Percentiles rank a stretch among this genome's conserved stretches.
These are phyloP conservation scores for Pythium oligandrum DNA, from an alignment of 352 stramenopile genomes.

Conservation along the genomic window DNA sequence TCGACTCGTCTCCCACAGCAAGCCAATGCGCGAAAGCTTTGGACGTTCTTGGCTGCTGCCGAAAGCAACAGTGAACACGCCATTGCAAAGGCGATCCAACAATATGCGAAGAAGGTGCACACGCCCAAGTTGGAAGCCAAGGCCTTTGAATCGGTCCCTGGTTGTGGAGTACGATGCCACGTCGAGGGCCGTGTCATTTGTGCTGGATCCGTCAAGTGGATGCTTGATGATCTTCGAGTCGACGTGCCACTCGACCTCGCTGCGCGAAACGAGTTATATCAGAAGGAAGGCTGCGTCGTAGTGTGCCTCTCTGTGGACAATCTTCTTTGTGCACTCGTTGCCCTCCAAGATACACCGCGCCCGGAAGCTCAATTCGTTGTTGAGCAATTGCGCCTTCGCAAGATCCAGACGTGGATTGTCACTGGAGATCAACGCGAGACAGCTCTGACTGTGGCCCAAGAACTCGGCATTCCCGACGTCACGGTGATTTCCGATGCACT, in stretches of 20 bases:
- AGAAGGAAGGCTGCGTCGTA: slow-evolving; percentile 48
- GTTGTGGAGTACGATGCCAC: slow-evolving; percentile 48
- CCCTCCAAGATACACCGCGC: slow-evolving; percentile 43
- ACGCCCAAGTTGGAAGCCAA: slow-evolving; percentile 18
- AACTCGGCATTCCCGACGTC: slow-evolving; percentile 46
- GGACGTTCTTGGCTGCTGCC: slow-evolving; percentile 40
- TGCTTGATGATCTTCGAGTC: slow-evolving; percentile 46
- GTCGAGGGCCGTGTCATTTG: slow-evolving; percentile 28
- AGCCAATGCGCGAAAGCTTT: slow-evolving; percentile 23
- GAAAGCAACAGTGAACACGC: slow-evolving; percentile 63
- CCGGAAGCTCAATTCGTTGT: slow-evolving; percentile 49
- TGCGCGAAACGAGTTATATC: slow-evolving; percentile 37
- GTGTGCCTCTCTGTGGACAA: slow-evolving; percentile 55
- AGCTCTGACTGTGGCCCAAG: slow-evolving; percentile 40
- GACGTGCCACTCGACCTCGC: slow-evolving; percentile 35
- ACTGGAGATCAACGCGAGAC: slow-evolving; percentile 70
- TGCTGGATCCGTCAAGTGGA: slow-evolving; percentile 68
- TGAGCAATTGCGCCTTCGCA: slow-evolving; percentile 39
- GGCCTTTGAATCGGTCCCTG: slow-evolving; percentile 46
- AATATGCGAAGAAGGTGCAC: slow-evolving; percentile 32
- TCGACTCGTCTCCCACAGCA: slow-evolving; percentile 9
- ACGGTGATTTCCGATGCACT: slow-evolving; percentile 58
- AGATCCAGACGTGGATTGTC: slow-evolving; percentile 72
- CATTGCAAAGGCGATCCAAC: slow-evolving; percentile 50
- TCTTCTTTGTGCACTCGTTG: slow-evolving; percentile 46